Evolutionary conservation across 139 green algal genomes (phyloP), one percentile per base, ranked within the genome.

Genomic region (Pycnococcus provasolii): DNA sequence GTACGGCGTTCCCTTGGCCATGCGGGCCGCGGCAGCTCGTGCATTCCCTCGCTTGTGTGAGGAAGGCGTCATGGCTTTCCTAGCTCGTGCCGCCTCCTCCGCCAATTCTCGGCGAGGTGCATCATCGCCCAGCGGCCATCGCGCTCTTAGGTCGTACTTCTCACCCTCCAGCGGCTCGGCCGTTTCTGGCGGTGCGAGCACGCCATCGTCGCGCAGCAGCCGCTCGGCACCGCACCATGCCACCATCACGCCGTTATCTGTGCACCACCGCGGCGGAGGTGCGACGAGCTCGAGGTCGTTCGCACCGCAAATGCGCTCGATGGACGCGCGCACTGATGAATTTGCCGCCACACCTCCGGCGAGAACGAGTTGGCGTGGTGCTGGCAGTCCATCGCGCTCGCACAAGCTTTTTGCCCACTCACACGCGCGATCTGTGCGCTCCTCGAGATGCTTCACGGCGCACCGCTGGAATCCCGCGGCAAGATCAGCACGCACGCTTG

Each of bases 231-330:
- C 92, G 1, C 90, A 81, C 92, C 92, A 98, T 0, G 88, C 92
- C 48, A 96, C 90, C 92, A 98, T 98, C 3, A 95, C 89, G 3
- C 92, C 92, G 62, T 98, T 98, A 76, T 98, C 92, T 2, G 91
- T 97, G 79, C 92, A 98, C 45, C 90, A 86, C 39, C 74, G 61
- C 0, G 92, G 81, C 7, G 83, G 82, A 0, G 92, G 92, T 48
- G 84, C 88, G 2, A 95, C 75, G 54, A 94, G 79, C 1, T 74
- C 48, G 46, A 96, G 48, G 6, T 73, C 78, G 70, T 72, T 15
- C 78, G 48, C 1, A 42, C 69, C 4, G 83, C 83, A 9, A 91
- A 80, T 66, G 74, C 53, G 47, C 59, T 46, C 8, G 93, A 75
- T 3, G 72, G 26, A 60, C 26, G 48, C 47, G 3, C 92, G 76